phyloP scores from a whole-genome alignment of 139 green algal species.

The Picocystis salinarum region DNA sequence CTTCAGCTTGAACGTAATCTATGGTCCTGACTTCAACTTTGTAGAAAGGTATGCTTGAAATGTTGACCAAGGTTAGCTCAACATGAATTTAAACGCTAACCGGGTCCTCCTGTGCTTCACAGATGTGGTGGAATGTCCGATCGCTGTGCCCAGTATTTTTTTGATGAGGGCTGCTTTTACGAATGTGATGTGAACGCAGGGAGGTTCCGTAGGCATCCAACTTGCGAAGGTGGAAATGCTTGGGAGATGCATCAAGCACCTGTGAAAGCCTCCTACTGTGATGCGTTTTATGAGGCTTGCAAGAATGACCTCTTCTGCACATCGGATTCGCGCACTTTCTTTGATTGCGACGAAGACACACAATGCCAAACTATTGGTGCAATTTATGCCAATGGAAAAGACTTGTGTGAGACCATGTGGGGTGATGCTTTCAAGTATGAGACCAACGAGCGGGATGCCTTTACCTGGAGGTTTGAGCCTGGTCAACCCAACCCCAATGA shows the following conservation, averaged over 20 bases:
- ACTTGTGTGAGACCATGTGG: neutral
- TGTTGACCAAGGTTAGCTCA: no score
- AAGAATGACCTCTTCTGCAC: slow-evolving; percentile 9
- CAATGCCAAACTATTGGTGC: neutral
- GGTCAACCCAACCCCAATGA: no score
- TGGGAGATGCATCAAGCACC: slow-evolving; percentile 15
- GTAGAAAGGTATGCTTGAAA: no score
- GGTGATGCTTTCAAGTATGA: neutral
- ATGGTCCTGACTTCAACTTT: no score
- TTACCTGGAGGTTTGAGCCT: neutral
- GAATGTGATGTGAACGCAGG: slow-evolving; percentile 17
- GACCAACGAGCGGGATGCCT: neutral
- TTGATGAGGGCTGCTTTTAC: slow-evolving; percentile 17
- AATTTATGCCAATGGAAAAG: neutral
- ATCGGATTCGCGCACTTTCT: neutral
- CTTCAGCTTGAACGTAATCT: no score
- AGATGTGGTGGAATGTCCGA: no score
- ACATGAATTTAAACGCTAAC: no score
- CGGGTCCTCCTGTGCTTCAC: no score
- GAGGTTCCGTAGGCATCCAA: slow-evolving; percentile 12
- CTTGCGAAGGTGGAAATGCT: slow-evolving; percentile 9
- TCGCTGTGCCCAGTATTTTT: no score
- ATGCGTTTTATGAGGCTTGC: slow-evolving; percentile 19
- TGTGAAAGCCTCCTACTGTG: slow-evolving; percentile 12
- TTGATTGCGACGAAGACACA: neutral